Conservation (phyloP, 352 stramenopile genomes). For the Phytophthora europaea region DNA sequence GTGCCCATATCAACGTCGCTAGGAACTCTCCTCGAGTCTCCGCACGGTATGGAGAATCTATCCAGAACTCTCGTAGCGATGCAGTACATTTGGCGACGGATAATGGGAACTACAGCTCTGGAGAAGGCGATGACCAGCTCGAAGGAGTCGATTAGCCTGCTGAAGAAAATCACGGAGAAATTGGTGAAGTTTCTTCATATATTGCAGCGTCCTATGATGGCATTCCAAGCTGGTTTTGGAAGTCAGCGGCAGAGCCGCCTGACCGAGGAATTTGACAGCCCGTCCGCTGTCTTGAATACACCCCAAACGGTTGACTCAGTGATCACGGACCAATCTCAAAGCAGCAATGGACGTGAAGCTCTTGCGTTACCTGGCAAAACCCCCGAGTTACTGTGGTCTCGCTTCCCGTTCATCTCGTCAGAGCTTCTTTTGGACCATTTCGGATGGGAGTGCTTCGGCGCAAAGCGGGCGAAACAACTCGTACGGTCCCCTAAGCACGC, state of each 20-base stretch:
- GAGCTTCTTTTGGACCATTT: slow-evolving; percentile 31
- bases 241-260: background rate
- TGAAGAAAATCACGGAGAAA: slow-evolving; percentile 29
- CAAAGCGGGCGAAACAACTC: slow-evolving; percentile 25
- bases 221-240: background rate
- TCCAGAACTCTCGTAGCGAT: slow-evolving; percentile 46
- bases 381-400: background rate
- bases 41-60: slow-evolving; percentile 33
- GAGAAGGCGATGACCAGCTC: slow-evolving; percentile 40
- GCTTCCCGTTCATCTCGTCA: slow-evolving; percentile 29
- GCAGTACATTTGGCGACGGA: slow-evolving; percentile 55
- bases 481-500: slow-evolving; percentile 8
- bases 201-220: slow-evolving; percentile 1
- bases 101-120: slow-evolving; percentile 35
- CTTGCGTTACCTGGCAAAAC: background rate
- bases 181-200: slow-evolving; percentile 4
- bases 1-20: slow-evolving; percentile 26
- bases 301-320: background rate
- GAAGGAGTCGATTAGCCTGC: slow-evolving; percentile 18
- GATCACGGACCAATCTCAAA: slow-evolving; percentile 17
- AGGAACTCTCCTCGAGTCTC: slow-evolving; percentile 25
- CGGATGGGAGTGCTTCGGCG: slow-evolving; percentile 17
- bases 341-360: background rate
- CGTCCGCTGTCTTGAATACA: slow-evolving; percentile 1
- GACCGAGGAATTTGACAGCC: slow-evolving; percentile 1